These are phyloP conservation scores for Trametes polyzona DNA, from an alignment of 1,284 basidiomycete genomes.

Conservation along the genomic window DNA sequence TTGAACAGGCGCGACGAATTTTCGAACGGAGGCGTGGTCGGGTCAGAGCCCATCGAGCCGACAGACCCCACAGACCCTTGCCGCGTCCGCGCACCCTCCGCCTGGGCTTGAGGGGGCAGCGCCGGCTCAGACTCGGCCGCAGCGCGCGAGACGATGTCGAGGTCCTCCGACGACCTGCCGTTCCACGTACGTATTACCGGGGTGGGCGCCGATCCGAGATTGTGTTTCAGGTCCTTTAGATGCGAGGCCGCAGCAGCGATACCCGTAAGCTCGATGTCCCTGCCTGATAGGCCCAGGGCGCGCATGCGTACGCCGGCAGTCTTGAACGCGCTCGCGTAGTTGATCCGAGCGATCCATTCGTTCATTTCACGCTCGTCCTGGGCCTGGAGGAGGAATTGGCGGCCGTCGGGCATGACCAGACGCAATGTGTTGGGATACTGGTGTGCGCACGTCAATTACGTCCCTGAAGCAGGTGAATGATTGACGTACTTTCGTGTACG, in stretches of 20 bases:
- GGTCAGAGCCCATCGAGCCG: conserved; percentile 30
- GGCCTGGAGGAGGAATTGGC: conserved; percentile 84
- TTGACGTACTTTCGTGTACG: conserved; percentile 69
- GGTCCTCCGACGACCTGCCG: conserved; percentile 31
- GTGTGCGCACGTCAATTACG: not conserved
- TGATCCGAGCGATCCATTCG: conserved; percentile 92
- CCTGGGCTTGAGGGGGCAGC: conserved; percentile 3
- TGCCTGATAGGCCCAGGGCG: conserved; percentile 66
- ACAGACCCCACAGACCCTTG: conserved; percentile 22
- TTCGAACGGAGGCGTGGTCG: conserved; percentile 34
- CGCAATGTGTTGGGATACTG: conserved; percentile 67
- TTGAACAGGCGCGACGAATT: conserved; percentile 61
- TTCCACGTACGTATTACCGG: conserved; percentile 52
- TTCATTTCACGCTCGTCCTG: conserved; percentile 79
- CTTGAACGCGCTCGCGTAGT: conserved; percentile 94
- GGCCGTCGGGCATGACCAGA: conserved; percentile 75
- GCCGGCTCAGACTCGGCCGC: conserved; percentile 11
- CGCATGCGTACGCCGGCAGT: conserved; percentile 87
- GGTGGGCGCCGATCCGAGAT: conserved; percentile 31
- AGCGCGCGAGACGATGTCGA: conserved; percentile 20
- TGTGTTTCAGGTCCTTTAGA: conserved; percentile 63
- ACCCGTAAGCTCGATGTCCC: conserved; percentile 77
- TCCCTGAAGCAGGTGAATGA: not conserved
- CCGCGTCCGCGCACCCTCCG: conserved; percentile 15
- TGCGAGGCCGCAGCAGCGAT: conserved; percentile 85